Base-by-base conservation (phyloP, 176 grass and related monocot genomes). In the Thalia dealbata region DNA sequence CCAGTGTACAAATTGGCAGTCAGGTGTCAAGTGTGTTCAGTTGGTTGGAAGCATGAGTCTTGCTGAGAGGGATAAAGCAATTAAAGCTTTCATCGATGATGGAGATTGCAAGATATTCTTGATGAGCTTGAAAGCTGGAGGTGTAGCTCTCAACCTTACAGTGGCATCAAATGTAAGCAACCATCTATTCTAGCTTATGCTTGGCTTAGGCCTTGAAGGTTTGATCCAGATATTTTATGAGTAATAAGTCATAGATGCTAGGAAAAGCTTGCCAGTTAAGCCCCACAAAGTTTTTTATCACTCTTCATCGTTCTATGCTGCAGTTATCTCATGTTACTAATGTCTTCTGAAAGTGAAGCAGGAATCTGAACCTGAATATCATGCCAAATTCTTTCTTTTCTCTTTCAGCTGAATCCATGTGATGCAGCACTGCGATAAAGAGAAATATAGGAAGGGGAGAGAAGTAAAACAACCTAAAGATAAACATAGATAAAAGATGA, bases 51-150 rank as follows among this genome's bases (percentile, higher is more conserved):
- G 75, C 65, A 97, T 93, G 89, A 86, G 80, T 73, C 82, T 92
- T 65, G 71, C 22, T 8, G 90, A 97, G 72, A 97, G 91, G 71
- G 87, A 89, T 35, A 97, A 79, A 85, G 93, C 89, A 65, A 92
- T 97, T 77, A 88, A 82, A 48, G 60, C 85, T 56, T 97, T 97
- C 84, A 92, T 74, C 61, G 69, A 85, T 38, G 89, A 99, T 72
- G 62, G 78, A 44, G 85, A 91, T 64, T 91, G 87, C 85, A 93
- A 73, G 79, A 82, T 99, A 54, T 93, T 99, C 75, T 75, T 93
- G 52, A 99, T 99, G 95, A 93, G 90, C 82, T 80, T 99, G 81
- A 99, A 99, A 84, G 90, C 95, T 78, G 95, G 95, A 73, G 90
- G 95, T 60, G 95, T 93, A 15, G 90, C 95, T 18, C 85, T 99